These are phyloP conservation scores for Biscogniauxia marginata DNA, from an alignment of 2,329 filamentous ascomycete genomes.

Conservation along the genomic window DNA sequence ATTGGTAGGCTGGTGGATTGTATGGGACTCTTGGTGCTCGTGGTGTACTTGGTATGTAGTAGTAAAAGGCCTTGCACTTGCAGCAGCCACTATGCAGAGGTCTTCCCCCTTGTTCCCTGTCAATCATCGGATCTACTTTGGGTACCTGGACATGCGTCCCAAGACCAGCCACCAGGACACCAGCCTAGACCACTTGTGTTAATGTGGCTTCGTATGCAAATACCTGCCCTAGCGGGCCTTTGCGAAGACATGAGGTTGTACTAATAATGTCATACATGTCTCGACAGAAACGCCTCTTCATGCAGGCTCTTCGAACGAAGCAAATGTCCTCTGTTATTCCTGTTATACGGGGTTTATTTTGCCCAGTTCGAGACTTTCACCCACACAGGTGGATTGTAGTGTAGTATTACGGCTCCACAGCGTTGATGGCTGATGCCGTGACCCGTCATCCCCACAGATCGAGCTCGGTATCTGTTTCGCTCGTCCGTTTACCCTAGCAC, in stretches of 20 bases:
- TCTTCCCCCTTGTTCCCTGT: background rate
- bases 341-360: background rate
- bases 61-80: background rate
- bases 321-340: background rate
- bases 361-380: background rate
- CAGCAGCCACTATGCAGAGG: background rate
- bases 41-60: background rate
- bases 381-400: background rate
- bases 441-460: background rate
- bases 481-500: background rate
- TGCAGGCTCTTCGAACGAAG: background rate
- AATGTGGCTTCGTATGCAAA: background rate
- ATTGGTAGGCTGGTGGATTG: background rate
- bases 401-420: background rate
- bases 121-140: background rate
- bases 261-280: background rate
- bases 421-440: background rate
- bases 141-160: background rate
- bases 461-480: background rate
- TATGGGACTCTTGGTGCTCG: background rate
- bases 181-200: background rate
- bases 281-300: background rate
- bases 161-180: background rate
- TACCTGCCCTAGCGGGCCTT: background rate
- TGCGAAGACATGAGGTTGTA: background rate